Percentiles rank a stretch among this genome's conserved stretches.
Evolutionary conservation across 768 basidiomycete genomes (phyloP).

Genomic region (Pisolithus sp.): DNA sequence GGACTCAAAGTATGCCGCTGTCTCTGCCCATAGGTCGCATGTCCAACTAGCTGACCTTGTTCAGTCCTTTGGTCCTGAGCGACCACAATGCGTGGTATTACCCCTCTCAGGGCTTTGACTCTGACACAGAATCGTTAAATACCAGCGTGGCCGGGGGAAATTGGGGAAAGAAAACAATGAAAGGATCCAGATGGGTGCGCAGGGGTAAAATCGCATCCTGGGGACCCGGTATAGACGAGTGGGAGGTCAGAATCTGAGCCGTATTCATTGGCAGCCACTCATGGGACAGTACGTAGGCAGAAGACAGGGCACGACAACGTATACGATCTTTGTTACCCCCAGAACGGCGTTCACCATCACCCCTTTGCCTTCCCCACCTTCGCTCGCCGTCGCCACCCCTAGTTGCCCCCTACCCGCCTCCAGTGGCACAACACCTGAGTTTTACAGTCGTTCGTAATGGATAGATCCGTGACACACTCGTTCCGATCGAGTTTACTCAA

Average conservation of each 20-base stretch:
- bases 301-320: slow-evolving; percentile 79
- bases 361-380: slow-evolving; percentile 68
- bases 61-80: slow-evolving; percentile 45
- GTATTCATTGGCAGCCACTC: slow-evolving; percentile 4
- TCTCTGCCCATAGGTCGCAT: background rate
- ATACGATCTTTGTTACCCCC: slow-evolving; percentile 59
- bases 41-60: slow-evolving; percentile 6
- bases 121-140: slow-evolving; percentile 52
- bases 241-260: slow-evolving; percentile 51
- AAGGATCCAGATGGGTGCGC: slow-evolving; percentile 77
- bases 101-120: slow-evolving; percentile 68
- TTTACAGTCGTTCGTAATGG: slow-evolving; percentile 84
- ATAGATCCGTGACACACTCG: slow-evolving; percentile 76
- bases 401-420: slow-evolving; percentile 67
- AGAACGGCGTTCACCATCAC: slow-evolving; percentile 61
- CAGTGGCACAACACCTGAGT: slow-evolving; percentile 59
- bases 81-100: slow-evolving; percentile 82
- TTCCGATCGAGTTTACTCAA: slow-evolving; percentile 75
- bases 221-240: slow-evolving; percentile 81
- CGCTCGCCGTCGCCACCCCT: slow-evolving; percentile 76
- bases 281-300: slow-evolving; percentile 42
- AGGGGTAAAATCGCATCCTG: slow-evolving; percentile 77
- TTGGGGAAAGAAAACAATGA: slow-evolving; percentile 75
- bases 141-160: slow-evolving; percentile 56
- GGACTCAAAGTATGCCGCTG: slow-evolving; percentile 23